A percentile compares a stretch with the other conserved stretches of the same genome.
Evolutionary conservation across 768 basidiomycete genomes (phyloP).

Genomic region (Auricularia sp.): DNA sequence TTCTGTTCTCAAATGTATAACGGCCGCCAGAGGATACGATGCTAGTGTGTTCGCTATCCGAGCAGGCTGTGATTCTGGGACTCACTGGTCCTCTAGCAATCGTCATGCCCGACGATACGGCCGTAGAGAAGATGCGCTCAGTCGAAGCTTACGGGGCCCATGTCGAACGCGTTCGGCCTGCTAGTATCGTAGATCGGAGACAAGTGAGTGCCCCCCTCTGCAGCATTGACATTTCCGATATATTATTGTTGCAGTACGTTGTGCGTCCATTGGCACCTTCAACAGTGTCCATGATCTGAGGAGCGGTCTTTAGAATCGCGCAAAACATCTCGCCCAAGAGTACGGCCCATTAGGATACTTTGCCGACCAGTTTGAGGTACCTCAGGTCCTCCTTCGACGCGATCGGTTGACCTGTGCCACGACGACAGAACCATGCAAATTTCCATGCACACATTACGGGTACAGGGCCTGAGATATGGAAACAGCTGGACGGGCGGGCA

Average conservation of each 20-base stretch:
- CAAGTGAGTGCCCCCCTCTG: conserved; percentile 42
- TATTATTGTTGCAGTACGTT: conserved; percentile 39
- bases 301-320: conserved; percentile 58
- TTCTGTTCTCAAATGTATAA: not conserved
- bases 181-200: conserved; percentile 94
- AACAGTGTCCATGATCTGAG: not conserved
- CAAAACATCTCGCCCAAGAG: conserved; percentile 61
- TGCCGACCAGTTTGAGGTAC: conserved; percentile 88
- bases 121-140: conserved; percentile 83
- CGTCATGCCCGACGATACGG: conserved; percentile 83
- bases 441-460: conserved; percentile 80
- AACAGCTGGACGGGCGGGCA: conserved; percentile 74
- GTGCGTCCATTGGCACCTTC: conserved; percentile 29
- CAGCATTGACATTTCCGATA: conserved; percentile 9
- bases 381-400: not conserved
- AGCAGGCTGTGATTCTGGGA: not conserved
- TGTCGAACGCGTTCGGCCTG: conserved; percentile 86
- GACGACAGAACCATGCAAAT: conserved; percentile 69
- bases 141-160: conserved; percentile 74
- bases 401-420: not conserved
- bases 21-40: conserved; percentile 64
- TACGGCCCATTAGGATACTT: conserved; percentile 85
- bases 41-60: conserved; percentile 42
- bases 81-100: conserved; percentile 43
- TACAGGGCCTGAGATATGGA: conserved; percentile 93